Conservation (phyloP, 2,329 filamentous ascomycete genomes). For the Hypoxylon rubiginosum region DNA sequence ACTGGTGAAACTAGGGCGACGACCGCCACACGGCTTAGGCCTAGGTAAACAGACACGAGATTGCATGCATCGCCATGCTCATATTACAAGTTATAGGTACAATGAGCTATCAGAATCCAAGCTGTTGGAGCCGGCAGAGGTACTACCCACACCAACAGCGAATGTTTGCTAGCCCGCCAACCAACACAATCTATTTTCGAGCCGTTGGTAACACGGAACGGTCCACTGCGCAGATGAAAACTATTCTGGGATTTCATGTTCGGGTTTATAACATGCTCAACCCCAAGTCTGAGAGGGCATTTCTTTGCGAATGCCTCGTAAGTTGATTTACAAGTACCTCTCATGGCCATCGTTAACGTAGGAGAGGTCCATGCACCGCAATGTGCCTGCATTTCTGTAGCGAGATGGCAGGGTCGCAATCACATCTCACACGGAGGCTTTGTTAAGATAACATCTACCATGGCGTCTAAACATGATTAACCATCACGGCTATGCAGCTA, state of each 20-base stretch:
- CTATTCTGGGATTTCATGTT: background rate
- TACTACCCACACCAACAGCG: background rate
- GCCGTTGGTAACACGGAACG: slow-evolving; percentile 6
- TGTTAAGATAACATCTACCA: background rate
- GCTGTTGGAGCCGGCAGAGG: slow-evolving; percentile 1
- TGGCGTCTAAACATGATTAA: background rate
- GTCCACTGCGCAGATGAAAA: background rate
- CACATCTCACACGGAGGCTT: background rate
- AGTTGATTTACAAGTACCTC: background rate
- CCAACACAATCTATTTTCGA: slow-evolving; percentile 9
- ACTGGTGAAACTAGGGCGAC: slow-evolving; percentile 1
- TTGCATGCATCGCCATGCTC: background rate
- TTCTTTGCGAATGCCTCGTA: background rate
- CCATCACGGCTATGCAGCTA: no score
- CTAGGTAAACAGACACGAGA: background rate
- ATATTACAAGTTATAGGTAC: background rate
- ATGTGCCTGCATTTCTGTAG: background rate
- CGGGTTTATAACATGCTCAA: background rate
- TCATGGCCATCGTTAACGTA: background rate
- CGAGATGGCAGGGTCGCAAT: background rate
- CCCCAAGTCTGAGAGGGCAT: background rate
- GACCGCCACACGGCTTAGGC: background rate
- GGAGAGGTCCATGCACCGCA: background rate
- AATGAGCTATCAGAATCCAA: background rate
- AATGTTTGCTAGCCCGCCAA: slow-evolving; percentile 2